Conservation (phyloP, 768 basidiomycete species). For the Neoboletus brunneissimus region DNA sequence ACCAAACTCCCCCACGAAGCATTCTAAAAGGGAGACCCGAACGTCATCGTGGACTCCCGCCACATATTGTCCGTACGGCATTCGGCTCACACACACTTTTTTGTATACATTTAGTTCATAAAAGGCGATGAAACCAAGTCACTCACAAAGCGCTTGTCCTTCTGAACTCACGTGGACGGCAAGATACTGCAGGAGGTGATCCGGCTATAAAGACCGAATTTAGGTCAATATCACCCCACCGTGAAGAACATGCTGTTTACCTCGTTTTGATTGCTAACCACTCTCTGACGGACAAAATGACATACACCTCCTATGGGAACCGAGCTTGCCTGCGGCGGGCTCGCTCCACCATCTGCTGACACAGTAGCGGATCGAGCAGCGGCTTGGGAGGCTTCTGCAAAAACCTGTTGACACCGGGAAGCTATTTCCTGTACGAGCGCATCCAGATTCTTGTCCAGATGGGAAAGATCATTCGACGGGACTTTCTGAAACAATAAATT, state of each 20-base stretch:
- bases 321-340: conserved; percentile 31
- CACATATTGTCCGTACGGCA: conserved; percentile 46
- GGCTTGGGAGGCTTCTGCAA: conserved; percentile 60
- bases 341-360: conserved; percentile 30
- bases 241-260: conserved; percentile 37
- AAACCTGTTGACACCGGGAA: conserved; percentile 56
- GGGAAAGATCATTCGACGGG: conserved; percentile 48
- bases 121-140: conserved; percentile 20
- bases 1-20: conserved; percentile 36
- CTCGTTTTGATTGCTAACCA: conserved; percentile 45
- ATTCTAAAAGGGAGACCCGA: conserved; percentile 50
- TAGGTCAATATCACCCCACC: conserved; percentile 25
- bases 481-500: conserved; percentile 42
- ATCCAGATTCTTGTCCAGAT: conserved; percentile 68
- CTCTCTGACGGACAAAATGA: conserved; percentile 53
- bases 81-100: conserved; percentile 56
- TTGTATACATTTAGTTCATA: conserved; percentile 34
- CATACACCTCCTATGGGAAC: conserved; percentile 30
- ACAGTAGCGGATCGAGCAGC: conserved; percentile 58
- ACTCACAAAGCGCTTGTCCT: conserved; percentile 48
- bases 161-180: conserved; percentile 42
- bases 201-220: conserved; percentile 37
- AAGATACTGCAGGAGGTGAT: conserved; percentile 51
- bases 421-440: conserved; percentile 62
- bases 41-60: conserved; percentile 40